phyloP scores from a whole-genome alignment of 495 filamentous ascomycete species.

The Daldinia caldariorum region DNA sequence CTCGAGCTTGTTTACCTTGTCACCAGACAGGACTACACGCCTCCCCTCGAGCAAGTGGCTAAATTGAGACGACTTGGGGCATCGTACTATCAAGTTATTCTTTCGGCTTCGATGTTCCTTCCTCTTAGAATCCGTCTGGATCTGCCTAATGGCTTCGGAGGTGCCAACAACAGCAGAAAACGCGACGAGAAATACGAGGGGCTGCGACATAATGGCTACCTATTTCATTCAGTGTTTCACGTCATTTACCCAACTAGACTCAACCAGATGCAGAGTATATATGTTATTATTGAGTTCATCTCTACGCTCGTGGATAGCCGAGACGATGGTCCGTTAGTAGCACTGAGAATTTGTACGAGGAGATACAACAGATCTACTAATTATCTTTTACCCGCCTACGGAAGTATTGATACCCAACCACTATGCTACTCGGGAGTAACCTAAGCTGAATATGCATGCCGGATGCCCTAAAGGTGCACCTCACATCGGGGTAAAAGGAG shows the following conservation, averaged over 20 bases:
- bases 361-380: slow-evolving; percentile 20
- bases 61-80: slow-evolving; percentile 54
- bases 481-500: slow-evolving; percentile 7
- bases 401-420: slow-evolving; percentile 28
- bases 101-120: slow-evolving; percentile 61
- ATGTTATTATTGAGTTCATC: slow-evolving; percentile 20
- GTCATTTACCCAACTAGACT: neutral
- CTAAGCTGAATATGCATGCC: neutral
- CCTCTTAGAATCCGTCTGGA: slow-evolving; percentile 56
- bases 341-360: slow-evolving; percentile 18
- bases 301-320: slow-evolving; percentile 19
- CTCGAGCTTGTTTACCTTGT: slow-evolving; percentile 50
- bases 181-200: slow-evolving; percentile 59
- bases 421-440: slow-evolving; percentile 26
- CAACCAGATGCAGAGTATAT: slow-evolving; percentile 14
- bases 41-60: slow-evolving; percentile 56
- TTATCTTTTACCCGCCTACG: slow-evolving; percentile 14
- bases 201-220: slow-evolving; percentile 35
- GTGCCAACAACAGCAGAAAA: slow-evolving; percentile 63
- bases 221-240: slow-evolving; percentile 16
- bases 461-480: slow-evolving; percentile 1
- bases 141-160: slow-evolving; percentile 60
- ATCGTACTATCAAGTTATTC: slow-evolving; percentile 59
- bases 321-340: slow-evolving; percentile 4
- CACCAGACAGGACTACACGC: slow-evolving; percentile 55